Evolutionary conservation across 768 basidiomycete genomes (phyloP).

Genomic region (Boletus speciosus): DNA sequence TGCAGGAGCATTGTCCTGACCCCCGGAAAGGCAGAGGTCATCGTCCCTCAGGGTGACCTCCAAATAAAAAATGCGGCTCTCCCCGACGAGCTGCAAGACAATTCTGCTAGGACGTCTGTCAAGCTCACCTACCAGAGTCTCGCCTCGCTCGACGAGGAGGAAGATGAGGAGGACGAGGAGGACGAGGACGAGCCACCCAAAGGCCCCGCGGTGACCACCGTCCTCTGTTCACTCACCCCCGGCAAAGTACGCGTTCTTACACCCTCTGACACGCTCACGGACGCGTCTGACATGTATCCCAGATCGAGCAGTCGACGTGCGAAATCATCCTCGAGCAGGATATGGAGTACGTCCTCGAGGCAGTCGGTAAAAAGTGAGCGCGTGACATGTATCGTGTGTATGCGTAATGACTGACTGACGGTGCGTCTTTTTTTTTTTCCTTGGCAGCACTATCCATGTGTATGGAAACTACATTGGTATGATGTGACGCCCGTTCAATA

Average conservation of each 20-base stretch:
- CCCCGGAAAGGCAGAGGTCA: conserved; percentile 53
- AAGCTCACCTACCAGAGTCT: conserved; percentile 58
- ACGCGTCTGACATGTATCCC: conserved; percentile 7
- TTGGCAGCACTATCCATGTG: conserved; percentile 62
- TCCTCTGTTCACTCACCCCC: conserved; percentile 77
- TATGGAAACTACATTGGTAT: conserved; percentile 83
- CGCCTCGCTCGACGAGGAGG: conserved; percentile 35
- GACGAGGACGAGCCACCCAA: conserved; percentile 37
- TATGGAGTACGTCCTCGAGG: conserved; percentile 62
- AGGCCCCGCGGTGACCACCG: conserved; percentile 44
- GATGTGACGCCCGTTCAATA: neutral
- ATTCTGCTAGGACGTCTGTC: conserved; percentile 57
- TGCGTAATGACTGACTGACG: conserved; percentile 6
- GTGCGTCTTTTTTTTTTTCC: neutral
- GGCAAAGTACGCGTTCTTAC: conserved; percentile 56
- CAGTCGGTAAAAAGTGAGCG: conserved; percentile 77
- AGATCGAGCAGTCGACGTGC: conserved; percentile 76
- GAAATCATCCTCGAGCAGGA: conserved; percentile 70
- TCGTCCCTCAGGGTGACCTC: conserved; percentile 65
- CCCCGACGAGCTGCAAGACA: conserved; percentile 66
- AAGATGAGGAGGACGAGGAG: conserved; percentile 46
- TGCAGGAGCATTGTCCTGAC: conserved; percentile 59
- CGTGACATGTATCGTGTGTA: neutral
- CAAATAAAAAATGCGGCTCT: conserved; percentile 81
- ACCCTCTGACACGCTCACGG: neutral